Base-by-base conservation (phyloP, 768 basidiomycete species). In the Rhizopogon sp. region DNA sequence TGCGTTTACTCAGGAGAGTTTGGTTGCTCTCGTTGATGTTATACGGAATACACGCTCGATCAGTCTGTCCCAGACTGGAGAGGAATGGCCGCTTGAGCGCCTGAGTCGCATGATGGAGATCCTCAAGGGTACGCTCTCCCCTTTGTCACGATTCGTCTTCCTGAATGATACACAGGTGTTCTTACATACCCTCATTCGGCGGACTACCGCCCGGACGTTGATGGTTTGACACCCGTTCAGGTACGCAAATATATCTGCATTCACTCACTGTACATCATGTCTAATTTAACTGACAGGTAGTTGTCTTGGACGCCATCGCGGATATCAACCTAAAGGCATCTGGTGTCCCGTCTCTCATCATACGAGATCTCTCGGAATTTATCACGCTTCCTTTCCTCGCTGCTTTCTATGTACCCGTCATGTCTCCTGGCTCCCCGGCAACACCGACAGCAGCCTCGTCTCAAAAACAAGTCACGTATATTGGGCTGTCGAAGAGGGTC, bases 191-290 rank as follows among this genome's bases (percentile, higher is more conserved):
- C 85, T 2, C 76, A 77, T 54, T 94, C 91, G 0, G 84, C 88
- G 13, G 93, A 96, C 64, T 96, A 92, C 66, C 77, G 93, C 41
- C 87, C 90, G 1, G 96, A 99, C 62, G 76, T 94, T 41, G 95
- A 98, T 64, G 70, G 74, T 20, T 75, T 98, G 39, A 82, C 84
- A 20, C 88, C 91, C 42, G 81, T 92, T 6, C 90, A 93, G 79
- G 89, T 88, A 65, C 39, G 74, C 53, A 43, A 1, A 39, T 8
- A 13, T 16, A 20, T 1, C 20, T 43, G 6, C 39, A 31, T 10
- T 4, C 4, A 25, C 8, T 8, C n/a, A 20, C 5, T 51, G 7
- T 35, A 43, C 42, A 60, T 1, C 14, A 22, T 22, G 14, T 49
- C 47, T 37, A 14, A 49, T 49, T 20, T 52, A 64, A 63, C 60